A percentile compares a stretch with the other conserved stretches of the same genome.
These are phyloP conservation scores for Phialophora verrucosa DNA, from an alignment of 2,329 filamentous ascomycete species.

Conservation along the genomic window DNA sequence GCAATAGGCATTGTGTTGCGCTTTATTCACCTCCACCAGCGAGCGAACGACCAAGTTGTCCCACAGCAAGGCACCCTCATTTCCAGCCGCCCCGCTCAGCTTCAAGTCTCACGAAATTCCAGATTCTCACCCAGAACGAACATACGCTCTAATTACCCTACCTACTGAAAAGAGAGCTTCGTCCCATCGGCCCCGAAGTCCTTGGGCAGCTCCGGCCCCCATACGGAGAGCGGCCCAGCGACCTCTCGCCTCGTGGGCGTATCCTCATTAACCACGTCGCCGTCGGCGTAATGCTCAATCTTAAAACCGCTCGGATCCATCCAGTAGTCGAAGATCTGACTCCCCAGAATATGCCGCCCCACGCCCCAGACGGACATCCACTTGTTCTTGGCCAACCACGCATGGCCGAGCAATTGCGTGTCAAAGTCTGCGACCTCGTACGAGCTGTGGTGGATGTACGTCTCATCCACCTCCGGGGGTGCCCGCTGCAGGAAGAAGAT, in stretches of 20 bases:
- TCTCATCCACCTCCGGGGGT: constrained; percentile 24
- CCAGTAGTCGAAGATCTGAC: constrained; percentile 76
- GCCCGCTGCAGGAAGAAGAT: constrained; percentile 54
- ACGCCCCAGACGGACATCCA: constrained; percentile 73
- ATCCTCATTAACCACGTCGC: constrained; percentile 54
- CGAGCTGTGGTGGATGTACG: constrained; percentile 69
- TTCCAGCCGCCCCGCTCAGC: no score
- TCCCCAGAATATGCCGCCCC: constrained; percentile 71
- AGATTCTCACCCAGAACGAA: neutral
- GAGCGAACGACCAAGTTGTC: neutral
- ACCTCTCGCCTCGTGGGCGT: constrained; percentile 42
- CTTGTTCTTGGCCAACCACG: constrained; percentile 67
- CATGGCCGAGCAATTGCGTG: constrained; percentile 70
- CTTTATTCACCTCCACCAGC: no score
- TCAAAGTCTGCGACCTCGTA: constrained; percentile 76
- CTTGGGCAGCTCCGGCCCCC: constrained; percentile 44
- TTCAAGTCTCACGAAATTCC: neutral
- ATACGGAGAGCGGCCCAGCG: constrained; percentile 42
- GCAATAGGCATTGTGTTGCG: neutral
- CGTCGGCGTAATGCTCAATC: constrained; percentile 73
- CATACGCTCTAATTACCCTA: no score
- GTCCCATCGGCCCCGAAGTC: constrained; percentile 37
- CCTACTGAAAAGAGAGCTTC: constrained; percentile 3
- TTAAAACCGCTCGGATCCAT: constrained; percentile 66
- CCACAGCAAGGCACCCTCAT: no score